Base-by-base conservation (phyloP, 345 rosid genomes). In the Moricandia arvensis region DNA sequence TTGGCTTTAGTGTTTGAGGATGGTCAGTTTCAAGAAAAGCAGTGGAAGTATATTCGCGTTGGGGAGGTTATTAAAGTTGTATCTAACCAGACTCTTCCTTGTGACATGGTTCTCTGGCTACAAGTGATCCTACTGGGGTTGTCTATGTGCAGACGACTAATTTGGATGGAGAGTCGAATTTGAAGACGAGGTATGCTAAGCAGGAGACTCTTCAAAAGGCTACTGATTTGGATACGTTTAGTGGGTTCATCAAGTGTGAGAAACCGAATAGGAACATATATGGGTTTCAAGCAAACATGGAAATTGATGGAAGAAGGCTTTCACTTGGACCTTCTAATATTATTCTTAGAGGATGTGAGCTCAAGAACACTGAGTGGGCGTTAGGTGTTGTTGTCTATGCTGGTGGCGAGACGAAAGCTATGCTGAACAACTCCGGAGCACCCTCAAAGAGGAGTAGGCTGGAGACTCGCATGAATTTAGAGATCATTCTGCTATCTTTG, bases 291-390 rank as follows among this genome's bases (percentile, higher is more conserved):
- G 99, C 91, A 7, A 88, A 84, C 83, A 86, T 89, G 90, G 96
- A 96, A 13, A 71, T 91, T 64, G 93, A 96, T 66, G 96, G 91
- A 43, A 93, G 88, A 75, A 78, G 85, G 77, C 81, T 93, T 33
- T 93, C 98, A 0, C 96, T 96, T 85, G 99, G 99, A 51, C 96
- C 99, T 49, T 88, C 98, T 74, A 96, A 93, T 69, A 91, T 93
- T 72, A 35, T 96, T 81, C 89, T 93, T 31, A 87, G 99, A 51
- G 98, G 98, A 16, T 95, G 99, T 78, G 91, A 90, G 86, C 89
- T 95, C 27, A 93, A 91, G 85, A 96, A 93, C 79, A 91, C 99
- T 75, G 35, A 80, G 41, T 89, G 96, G 97, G 91, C 86, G 7
- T 41, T 88, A 63, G 98, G 99, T 11, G 90, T 88, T 74, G 97